These are phyloP conservation scores for Apocynum venetum DNA, from an alignment of 257 asterid genomes.

Conservation along the genomic window DNA sequence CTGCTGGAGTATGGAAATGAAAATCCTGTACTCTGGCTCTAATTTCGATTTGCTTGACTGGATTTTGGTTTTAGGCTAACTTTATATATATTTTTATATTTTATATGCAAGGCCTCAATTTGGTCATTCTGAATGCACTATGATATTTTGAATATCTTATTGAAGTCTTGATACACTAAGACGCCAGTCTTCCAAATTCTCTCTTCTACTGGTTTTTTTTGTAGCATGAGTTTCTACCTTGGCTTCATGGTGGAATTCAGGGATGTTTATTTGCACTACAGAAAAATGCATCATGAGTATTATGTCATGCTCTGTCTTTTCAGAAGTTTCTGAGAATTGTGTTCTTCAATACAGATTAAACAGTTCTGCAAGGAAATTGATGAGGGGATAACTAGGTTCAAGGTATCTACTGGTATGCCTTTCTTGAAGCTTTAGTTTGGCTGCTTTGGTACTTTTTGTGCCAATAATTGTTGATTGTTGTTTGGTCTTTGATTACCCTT, in stretches of 20 bases:
- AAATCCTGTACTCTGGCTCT: not conserved
- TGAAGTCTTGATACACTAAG: not conserved
- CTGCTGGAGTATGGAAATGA: not conserved
- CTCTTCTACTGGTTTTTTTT: not conserved
- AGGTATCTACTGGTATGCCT: slow-evolving; percentile 90
- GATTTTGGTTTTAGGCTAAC: not conserved
- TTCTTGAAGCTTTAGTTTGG: slow-evolving; percentile 22
- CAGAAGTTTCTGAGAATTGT: slow-evolving; percentile 11
- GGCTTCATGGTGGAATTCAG: not conserved
- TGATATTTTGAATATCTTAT: not conserved
- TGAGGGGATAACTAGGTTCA: slow-evolving; percentile 60
- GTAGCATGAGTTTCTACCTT: not conserved
- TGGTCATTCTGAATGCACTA: not conserved
- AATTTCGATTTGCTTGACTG: not conserved
- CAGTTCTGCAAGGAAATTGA: slow-evolving; percentile 64
- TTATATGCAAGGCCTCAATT: not conserved
- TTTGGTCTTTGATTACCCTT: slow-evolving; percentile 7
- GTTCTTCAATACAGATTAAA: slow-evolving; percentile 49
- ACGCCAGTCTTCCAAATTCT: not conserved
- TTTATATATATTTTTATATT: not conserved
- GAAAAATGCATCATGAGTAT: not conserved
- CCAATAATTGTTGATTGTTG: not conserved
- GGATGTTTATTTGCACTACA: not conserved
- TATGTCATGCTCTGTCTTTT: not conserved
- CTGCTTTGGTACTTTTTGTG: not conserved